These are phyloP conservation scores for Sporothrix inflata DNA, from an alignment of 2,329 filamentous ascomycete genomes.

Conservation along the genomic window DNA sequence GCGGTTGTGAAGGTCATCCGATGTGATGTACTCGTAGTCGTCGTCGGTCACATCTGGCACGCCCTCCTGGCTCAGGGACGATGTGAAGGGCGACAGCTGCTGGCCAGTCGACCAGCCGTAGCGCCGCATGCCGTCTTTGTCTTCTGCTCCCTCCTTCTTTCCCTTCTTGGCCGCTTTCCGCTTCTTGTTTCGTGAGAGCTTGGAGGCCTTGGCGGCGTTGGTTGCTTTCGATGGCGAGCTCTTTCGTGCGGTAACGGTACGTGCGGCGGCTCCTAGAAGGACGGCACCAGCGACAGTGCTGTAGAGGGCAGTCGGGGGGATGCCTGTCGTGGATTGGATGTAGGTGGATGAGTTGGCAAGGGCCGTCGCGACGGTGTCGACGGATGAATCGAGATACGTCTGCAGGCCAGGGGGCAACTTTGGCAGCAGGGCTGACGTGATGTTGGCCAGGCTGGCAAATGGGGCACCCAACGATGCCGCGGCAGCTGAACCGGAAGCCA, in stretches of 20 bases:
- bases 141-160: constrained; percentile 20
- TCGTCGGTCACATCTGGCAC: constrained; percentile 67
- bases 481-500: constrained; percentile 62
- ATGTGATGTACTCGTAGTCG: constrained; percentile 83
- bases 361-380: constrained; percentile 54
- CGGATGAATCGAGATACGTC: constrained; percentile 61
- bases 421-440: constrained; percentile 48
- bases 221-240: constrained; percentile 25
- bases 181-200: constrained; percentile 33
- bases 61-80: constrained; percentile 48
- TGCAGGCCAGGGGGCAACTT: constrained; percentile 52
- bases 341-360: constrained; percentile 56
- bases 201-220: not conserved
- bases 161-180: constrained; percentile 34
- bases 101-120: constrained; percentile 52
- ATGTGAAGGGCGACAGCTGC: constrained; percentile 56
- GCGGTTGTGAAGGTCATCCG: constrained; percentile 65
- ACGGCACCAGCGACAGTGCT: constrained; percentile 54
- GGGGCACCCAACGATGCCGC: constrained; percentile 66
- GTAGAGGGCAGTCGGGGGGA: constrained; percentile 55
- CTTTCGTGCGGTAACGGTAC: constrained; percentile 37
- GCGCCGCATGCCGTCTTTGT: constrained; percentile 51
- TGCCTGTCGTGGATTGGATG: constrained; percentile 53
- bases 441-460: constrained; percentile 56
- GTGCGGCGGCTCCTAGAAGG: constrained; percentile 52